These are phyloP conservation scores for Herpotrichia juniperi DNA, from an alignment of 2,329 filamentous ascomycete genomes.

Conservation along the genomic window DNA sequence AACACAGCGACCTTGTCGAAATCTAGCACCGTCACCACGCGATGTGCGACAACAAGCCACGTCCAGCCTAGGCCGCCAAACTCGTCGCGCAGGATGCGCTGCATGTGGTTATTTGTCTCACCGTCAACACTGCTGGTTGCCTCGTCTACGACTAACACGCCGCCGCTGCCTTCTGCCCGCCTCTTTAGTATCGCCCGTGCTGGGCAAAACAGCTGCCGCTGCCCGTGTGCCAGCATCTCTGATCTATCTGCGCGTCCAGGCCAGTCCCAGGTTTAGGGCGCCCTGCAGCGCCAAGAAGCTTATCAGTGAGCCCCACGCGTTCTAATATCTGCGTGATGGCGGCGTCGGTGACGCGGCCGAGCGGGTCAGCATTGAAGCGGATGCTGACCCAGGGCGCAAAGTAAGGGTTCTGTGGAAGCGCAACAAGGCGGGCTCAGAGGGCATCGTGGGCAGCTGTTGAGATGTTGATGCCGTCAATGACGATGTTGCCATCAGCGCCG, in stretches of 20 bases:
- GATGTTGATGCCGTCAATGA: slow-evolving; percentile 26
- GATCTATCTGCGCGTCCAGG: not conserved
- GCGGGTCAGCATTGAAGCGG: not conserved
- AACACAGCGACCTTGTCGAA: slow-evolving; percentile 27
- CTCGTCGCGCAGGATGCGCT: slow-evolving; percentile 14
- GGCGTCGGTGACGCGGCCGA: not conserved
- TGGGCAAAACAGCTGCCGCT: slow-evolving; percentile 66
- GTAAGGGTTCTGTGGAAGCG: slow-evolving; percentile 56
- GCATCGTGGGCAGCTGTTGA: slow-evolving; percentile 48
- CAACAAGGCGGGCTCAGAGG: slow-evolving; percentile 48
- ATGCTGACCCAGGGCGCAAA: slow-evolving; percentile 7
- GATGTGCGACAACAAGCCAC: slow-evolving; percentile 27
- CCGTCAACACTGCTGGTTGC: slow-evolving; percentile 19
- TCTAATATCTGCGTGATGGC: not conserved
- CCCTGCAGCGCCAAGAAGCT: slow-evolving; percentile 26
- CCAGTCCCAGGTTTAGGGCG: slow-evolving; percentile 1
- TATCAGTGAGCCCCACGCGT: slow-evolving; percentile 37
- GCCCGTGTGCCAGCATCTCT: slow-evolving; percentile 47
- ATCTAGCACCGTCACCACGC: slow-evolving; percentile 25
- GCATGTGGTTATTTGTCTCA: slow-evolving; percentile 20
- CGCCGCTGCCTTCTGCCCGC: slow-evolving; percentile 3
- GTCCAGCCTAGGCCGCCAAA: slow-evolving; percentile 15
- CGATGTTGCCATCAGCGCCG: too few species aligned
- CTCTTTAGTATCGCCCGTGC: slow-evolving; percentile 59
- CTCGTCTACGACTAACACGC: slow-evolving; percentile 18